Base-by-base conservation (phyloP, 345 rosid genomes). In the Eucalyptus polyanthemos region DNA sequence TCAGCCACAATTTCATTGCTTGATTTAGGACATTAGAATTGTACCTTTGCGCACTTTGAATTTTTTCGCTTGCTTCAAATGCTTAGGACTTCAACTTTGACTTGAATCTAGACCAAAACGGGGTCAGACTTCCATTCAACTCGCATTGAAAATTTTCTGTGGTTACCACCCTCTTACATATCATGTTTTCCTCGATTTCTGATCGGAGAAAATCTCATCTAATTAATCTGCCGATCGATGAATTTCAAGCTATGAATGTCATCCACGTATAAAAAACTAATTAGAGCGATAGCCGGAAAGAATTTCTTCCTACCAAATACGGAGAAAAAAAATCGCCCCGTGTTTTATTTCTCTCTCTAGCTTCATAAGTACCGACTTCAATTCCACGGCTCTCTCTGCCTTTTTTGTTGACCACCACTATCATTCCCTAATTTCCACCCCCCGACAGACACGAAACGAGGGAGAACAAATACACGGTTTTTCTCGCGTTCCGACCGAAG, bases 141-240 rank as follows among this genome's bases (percentile, higher is more conserved):
- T 60, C 31, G 8, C 27, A 27, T 60, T 12, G 69, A 13, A 29
- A 27, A 12, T 27, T 60, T 27, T 60, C 34, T 27, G 6, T 27
- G 4, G 16, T 60, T 60, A 27, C 58, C 58, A 53, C 58, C 14
- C 65, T 58, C 65, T 58, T 58, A 25, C 65, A 11, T 25, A 25
- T 58, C n/a, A 58, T 21, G n/a, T 58, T 58, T 58, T 27, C n/a
- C n/a, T 58, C 4, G 4, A 58, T 60, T 8, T 27, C 4, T 60
- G 16, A 12, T 60, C 8, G 4, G 69, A 60, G 16, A 60, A 60
- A 60, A 60, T 60, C 15, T 60, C 31, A 3, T 60, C 15, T 0
- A 4, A 13, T 27, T 27, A 11, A 6, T 6, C 0, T 27, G 2
- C 16, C 1, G 8, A 60, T 60, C 0, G 16, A 60, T 27, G 69